Evolutionary conservation across 1,284 basidiomycete species (phyloP), one percentile per base, ranked within the genome.

Genomic region (Moesziomyces parantarcticus): DNA sequence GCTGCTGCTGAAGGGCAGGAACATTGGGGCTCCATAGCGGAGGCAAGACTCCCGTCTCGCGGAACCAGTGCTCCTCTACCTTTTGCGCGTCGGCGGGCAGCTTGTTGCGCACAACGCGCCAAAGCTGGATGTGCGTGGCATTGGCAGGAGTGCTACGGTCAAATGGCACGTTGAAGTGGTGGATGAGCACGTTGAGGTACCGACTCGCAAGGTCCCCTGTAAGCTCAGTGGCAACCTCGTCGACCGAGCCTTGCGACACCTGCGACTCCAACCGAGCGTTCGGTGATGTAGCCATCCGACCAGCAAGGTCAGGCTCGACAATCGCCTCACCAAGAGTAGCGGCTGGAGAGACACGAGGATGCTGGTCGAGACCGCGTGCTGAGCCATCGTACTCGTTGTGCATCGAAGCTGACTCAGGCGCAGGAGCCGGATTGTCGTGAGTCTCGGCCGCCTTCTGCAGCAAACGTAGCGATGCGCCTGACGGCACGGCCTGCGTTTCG

Each of bases 131-230:
- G 49, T 74, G 55, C 18, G 71, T 51, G 3, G 32, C 47, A 20
- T 56, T 18, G 10, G 22, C 16, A 14, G 45, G 32, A 5, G 5
- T 39, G 13, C 51, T 49, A 0, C 71, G 57, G 23, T 56, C 22
- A 42, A 68, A 74, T 3, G 61, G 43, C 1, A 69, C 52, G 11
- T 50, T 21, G 39, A 74, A 74, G 58, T 74, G 55, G 43, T 74
- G 71, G 44, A 74, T 74, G 5, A 74, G 50, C 14, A 74, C 65
- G 48, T 74, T 74, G 51, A 74, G 48, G 43, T 69, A 74, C 16
- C 65, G 57, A 36, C 50, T 58, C 1, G 71, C 71, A 4, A 74
- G 52, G 29, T 65, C 55, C 45, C 69, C 62, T 16, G 65, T 58
- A 3, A 69, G 51, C 8, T 39, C 48, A 14, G 63, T 62, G 18